Percentiles rank a stretch among this genome's conserved stretches.
Evolutionary conservation across 495 filamentous ascomycete genomes (phyloP).

Genomic region (Polyplosphaeria fusca): DNA sequence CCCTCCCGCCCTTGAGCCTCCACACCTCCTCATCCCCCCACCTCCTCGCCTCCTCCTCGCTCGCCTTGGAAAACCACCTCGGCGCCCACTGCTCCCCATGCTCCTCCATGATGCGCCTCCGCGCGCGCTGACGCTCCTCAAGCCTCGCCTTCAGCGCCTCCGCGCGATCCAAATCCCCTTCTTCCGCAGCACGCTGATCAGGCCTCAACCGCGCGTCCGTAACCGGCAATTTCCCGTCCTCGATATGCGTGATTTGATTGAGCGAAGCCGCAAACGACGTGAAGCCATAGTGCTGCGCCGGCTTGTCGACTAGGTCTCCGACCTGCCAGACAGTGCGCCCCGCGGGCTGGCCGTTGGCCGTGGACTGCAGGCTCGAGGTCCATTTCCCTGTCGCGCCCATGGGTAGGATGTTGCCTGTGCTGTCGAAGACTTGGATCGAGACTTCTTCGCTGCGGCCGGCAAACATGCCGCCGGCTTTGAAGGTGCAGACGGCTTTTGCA

Average conservation of each 20-base stretch:
- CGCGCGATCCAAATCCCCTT: constrained; percentile 76
- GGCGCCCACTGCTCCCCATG: constrained; percentile 67
- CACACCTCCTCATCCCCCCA: constrained; percentile 64
- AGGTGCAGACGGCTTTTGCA: constrained; percentile 73
- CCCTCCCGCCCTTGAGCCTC: constrained; percentile 73
- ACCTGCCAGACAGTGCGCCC: constrained; percentile 66
- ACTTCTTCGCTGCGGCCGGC: constrained; percentile 92
- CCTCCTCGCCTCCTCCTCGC: constrained; percentile 37
- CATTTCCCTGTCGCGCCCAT: constrained; percentile 75
- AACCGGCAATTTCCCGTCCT: constrained; percentile 65
- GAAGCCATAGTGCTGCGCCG: constrained; percentile 76
- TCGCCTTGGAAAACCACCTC: constrained; percentile 74
- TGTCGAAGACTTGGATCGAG: constrained; percentile 63
- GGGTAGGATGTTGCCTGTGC: constrained; percentile 58
- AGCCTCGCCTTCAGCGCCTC: constrained; percentile 78
- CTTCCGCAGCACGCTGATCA: constrained; percentile 87
- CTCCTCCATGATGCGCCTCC: constrained; percentile 73
- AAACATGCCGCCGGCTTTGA: constrained; percentile 94
- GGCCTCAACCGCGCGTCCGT: constrained; percentile 82
- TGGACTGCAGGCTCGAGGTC: constrained; percentile 66
- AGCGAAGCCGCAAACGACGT: constrained; percentile 80
- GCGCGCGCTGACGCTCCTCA: constrained; percentile 77
- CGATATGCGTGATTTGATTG: constrained; percentile 83
- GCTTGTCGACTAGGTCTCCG: constrained; percentile 70
- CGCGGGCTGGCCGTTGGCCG: constrained; percentile 51